Base-by-base conservation (phyloP, 1,284 basidiomycete species). In the Ustilago esculenta region DNA sequence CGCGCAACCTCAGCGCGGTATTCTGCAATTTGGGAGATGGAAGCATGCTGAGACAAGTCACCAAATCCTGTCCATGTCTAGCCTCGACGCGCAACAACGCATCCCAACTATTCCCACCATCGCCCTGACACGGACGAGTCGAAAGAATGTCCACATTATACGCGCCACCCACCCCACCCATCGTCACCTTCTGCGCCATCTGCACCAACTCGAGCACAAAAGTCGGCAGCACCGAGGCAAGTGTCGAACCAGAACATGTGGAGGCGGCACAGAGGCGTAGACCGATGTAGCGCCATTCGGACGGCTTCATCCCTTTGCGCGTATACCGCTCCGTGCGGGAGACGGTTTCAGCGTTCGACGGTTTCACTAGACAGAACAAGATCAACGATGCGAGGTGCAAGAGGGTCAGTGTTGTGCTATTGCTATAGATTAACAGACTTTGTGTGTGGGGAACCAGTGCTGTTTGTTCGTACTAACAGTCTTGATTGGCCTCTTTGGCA, bases 111-210 rank as follows among this genome's bases (percentile, higher is more conserved):
- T 32, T 24, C 1, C 37, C 32, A 3, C 14, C 35, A 15, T 30
- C 43, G 4, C 17, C 14, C 14, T n/a, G 21, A 12, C 25, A 37
- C 11, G 51, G 25, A 11, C 41, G 45, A 4, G 60, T 50, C 3
- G 72, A 61, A 24, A 77, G 65, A 14, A 77, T 25, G 30, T 77
- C 75, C 24, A 75, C 46, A 21, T 46, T 35, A 40, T 61, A 60
- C 4, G 73, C 73, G 3, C 64, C 66, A 10, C 66, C 72, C 10
- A 70, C 43, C 4, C 34, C 18, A 27, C 75, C 75, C 44, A 72
- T 35, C 23, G 61, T 58, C 0, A 44, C 14, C 9, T 45, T 54
- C 17, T 74, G 60, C 0, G 73, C 71, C 5, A 44, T 50, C 3
- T 47, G 49, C 9, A 72, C 39, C 10, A 66, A 39, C 6, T 60